Evolutionary conservation across 495 filamentous ascomycete species (phyloP).

Genomic region (Pseudotulostoma volvatum): DNA sequence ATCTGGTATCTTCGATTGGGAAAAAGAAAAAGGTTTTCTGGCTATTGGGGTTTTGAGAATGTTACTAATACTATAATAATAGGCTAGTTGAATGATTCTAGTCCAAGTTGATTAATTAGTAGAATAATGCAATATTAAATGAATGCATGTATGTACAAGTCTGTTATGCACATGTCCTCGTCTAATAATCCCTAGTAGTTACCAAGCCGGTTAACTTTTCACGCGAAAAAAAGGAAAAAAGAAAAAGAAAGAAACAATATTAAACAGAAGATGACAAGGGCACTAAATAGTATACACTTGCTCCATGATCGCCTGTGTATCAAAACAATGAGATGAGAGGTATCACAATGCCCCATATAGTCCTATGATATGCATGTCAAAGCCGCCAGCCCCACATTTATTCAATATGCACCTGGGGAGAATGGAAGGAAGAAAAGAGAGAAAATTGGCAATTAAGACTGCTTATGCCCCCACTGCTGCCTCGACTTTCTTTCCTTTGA

Average conservation of each 20-base stretch:
- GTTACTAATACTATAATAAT: no score
- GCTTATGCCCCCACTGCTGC: conserved; percentile 30
- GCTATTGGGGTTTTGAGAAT: no score
- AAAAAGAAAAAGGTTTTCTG: no score
- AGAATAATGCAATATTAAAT: no score
- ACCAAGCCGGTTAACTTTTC: not conserved
- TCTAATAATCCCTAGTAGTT: not conserved
- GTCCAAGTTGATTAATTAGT: no score
- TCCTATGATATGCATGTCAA: no score
- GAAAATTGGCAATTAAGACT: not conserved
- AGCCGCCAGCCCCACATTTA: no score
- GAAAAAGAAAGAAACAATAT: not conserved
- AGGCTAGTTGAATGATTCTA: no score
- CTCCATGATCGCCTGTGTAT: not conserved
- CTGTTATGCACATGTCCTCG: no score
- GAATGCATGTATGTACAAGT: no score
- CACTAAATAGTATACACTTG: not conserved
- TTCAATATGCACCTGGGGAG: not conserved
- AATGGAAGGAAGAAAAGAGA: not conserved
- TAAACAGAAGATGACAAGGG: not conserved
- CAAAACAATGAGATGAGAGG: not conserved
- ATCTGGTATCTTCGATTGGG: no score
- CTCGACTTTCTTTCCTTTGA: conserved; percentile 73
- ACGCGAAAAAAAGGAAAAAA: conserved; percentile 1
- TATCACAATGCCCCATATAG: no score